Percentiles rank a stretch among this genome's conserved stretches.
Evolutionary conservation across 78 protist genomes (phyloP).

Genomic region (Dictyostelium purpureum): DNA sequence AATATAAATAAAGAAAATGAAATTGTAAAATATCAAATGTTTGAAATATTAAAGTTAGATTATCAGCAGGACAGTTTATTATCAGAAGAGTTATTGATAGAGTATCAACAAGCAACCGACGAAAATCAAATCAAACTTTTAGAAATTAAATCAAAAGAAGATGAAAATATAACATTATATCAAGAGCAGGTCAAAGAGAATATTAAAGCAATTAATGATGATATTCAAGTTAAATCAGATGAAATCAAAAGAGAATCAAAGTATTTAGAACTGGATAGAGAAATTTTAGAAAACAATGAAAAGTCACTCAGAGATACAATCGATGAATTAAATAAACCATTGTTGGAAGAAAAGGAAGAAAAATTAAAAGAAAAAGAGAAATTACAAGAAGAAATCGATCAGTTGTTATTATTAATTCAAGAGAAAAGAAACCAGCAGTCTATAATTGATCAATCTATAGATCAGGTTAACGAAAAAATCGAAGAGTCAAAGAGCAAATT

Average conservation of each 20-base stretch:
- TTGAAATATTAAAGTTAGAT: not conserved
- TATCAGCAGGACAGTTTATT: not conserved
- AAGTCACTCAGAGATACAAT: not conserved
- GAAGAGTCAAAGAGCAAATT: not conserved
- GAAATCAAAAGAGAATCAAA: not conserved
- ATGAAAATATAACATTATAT: not conserved
- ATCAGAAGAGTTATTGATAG: not conserved
- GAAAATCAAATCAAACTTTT: not conserved
- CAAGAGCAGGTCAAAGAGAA: not conserved
- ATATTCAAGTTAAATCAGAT: constrained; percentile 3
- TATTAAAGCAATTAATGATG: not conserved
- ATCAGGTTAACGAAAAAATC: constrained; percentile 1
- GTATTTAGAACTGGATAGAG: constrained; percentile 30
- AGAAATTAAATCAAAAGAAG: not conserved
- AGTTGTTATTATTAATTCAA: constrained; percentile 1
- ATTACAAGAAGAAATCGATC: constrained; percentile 23
- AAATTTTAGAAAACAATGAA: constrained; percentile 22
- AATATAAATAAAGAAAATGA: not conserved
- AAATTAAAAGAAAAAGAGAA: not conserved
- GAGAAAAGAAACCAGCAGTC: not conserved
- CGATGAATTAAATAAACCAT: not conserved
- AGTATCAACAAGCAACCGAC: not conserved
- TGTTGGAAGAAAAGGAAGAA: not conserved
- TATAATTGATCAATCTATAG: not conserved
- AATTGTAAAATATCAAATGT: not conserved